Evolutionary conservation across 192 early-diverging fungal species (phyloP).

Genomic region (Haplosporangium gracile): DNA sequence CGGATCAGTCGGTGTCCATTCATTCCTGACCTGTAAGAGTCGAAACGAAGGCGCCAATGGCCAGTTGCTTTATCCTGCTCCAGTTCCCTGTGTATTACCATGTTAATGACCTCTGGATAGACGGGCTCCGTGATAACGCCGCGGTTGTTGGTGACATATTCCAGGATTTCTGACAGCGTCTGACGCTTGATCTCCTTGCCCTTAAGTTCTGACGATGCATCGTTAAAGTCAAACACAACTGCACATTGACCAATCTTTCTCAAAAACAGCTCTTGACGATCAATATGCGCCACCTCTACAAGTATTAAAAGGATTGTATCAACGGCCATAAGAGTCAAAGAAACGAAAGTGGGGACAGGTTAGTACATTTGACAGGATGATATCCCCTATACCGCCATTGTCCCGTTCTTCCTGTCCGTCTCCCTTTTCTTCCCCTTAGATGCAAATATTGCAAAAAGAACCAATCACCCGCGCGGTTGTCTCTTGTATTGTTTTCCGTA

Average conservation of each 20-base stretch:
- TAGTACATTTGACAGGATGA: background rate
- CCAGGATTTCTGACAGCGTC: conserved; percentile 89
- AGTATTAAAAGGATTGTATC: background rate
- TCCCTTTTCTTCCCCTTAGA: background rate
- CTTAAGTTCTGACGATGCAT: conserved; percentile 84
- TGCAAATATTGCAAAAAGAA: background rate
- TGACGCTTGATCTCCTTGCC: conserved; percentile 96
- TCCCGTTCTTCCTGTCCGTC: background rate
- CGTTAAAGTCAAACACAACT: conserved; percentile 95
- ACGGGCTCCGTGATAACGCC: conserved; percentile 88
- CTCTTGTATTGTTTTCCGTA: conserved; percentile 26
- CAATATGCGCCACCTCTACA: conserved; percentile 81
- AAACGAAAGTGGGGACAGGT: background rate
- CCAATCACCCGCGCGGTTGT: background rate
- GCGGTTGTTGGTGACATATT: conserved; percentile 89
- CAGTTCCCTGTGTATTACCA: conserved; percentile 68
- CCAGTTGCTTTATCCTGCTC: background rate
- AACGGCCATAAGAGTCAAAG: background rate
- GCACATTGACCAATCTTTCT: conserved; percentile 93
- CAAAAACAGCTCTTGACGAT: conserved; percentile 88
- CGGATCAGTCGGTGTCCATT: background rate
- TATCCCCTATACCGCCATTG: background rate
- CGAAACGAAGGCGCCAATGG: background rate
- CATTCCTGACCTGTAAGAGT: background rate
- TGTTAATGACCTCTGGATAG: conserved; percentile 91